These are phyloP conservation scores for Megacollybia marginata DNA, from an alignment of 768 basidiomycete genomes.

Conservation along the genomic window DNA sequence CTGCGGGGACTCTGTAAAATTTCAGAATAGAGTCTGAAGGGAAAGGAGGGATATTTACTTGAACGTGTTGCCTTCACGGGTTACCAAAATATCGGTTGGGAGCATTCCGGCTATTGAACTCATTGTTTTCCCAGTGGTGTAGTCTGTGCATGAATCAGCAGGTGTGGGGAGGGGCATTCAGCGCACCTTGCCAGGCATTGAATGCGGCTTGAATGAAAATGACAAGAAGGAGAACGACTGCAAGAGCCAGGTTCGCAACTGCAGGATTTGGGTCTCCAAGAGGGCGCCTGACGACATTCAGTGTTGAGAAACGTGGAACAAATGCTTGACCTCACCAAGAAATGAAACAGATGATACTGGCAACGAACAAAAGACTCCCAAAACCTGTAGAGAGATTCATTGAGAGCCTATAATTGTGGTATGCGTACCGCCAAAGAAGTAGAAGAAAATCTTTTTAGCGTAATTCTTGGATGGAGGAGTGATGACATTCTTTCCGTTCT, in stretches of 20 bases:
- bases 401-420: slow-evolving; percentile 28
- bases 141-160: neutral
- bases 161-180: neutral
- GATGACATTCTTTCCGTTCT: slow-evolving; percentile 43
- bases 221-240: slow-evolving; percentile 44
- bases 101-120: slow-evolving; percentile 59
- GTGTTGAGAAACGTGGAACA: slow-evolving; percentile 4
- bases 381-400: slow-evolving; percentile 17
- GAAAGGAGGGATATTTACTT: slow-evolving; percentile 9
- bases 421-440: slow-evolving; percentile 37
- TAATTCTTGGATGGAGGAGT: slow-evolving; percentile 38
- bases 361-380: neutral
- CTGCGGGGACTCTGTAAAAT: slow-evolving; percentile 41
- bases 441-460: slow-evolving; percentile 37
- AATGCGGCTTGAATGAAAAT: slow-evolving; percentile 29
- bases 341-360: neutral
- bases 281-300: slow-evolving; percentile 38
- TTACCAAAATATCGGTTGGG: slow-evolving; percentile 55
- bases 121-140: slow-evolving; percentile 47
- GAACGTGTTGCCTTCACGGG: slow-evolving; percentile 37
- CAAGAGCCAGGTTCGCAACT: slow-evolving; percentile 52
- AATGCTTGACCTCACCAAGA: slow-evolving; percentile 26
- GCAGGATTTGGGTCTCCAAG: slow-evolving; percentile 48
- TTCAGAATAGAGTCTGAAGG: slow-evolving; percentile 4
- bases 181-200: slow-evolving; percentile 37